Evolutionary conservation across 257 asterid species (phyloP).

Genomic region (Galeopsis tetrahit): DNA sequence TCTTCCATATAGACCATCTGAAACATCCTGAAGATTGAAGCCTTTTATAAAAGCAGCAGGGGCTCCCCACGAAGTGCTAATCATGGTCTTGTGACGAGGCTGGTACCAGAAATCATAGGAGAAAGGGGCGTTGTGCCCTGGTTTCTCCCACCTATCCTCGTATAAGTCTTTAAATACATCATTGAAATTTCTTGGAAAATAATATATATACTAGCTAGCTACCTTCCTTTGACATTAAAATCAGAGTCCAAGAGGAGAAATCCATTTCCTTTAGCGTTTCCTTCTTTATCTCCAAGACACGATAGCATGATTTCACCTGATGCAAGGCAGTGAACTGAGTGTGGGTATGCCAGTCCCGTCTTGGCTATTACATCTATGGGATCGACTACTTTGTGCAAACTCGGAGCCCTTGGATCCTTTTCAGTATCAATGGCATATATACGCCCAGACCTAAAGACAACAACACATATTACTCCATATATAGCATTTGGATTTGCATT

Average conservation of each 20-base stretch:
- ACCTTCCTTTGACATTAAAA: constrained; percentile 97
- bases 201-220: background rate
- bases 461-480: constrained; percentile 2
- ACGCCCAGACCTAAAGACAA: constrained; percentile 76
- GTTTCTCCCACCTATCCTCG: constrained; percentile 86
- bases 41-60: constrained; percentile 94
- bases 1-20: constrained; percentile 83
- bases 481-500: too few species aligned
- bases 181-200: too few species aligned
- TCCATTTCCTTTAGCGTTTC: constrained; percentile 91
- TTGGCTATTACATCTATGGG: constrained; percentile 69
- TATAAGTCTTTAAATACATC: too few species aligned
- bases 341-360: constrained; percentile 95
- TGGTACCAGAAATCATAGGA: constrained; percentile 99
- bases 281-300: constrained; percentile 94
- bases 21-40: constrained; percentile 80
- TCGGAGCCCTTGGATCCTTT: constrained; percentile 83
- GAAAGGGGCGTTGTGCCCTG: constrained; percentile 83
- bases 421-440: constrained; percentile 85
- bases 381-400: constrained; percentile 72
- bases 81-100: constrained; percentile 96
- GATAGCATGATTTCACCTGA: constrained; percentile 97
- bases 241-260: constrained; percentile 89
- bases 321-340: constrained; percentile 98
- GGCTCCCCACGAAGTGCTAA: constrained; percentile 96